Percentiles rank a stretch among this genome's conserved stretches.
Evolutionary conservation across 768 basidiomycete species (phyloP).

Genomic region (Thelephora aurantiotincta): DNA sequence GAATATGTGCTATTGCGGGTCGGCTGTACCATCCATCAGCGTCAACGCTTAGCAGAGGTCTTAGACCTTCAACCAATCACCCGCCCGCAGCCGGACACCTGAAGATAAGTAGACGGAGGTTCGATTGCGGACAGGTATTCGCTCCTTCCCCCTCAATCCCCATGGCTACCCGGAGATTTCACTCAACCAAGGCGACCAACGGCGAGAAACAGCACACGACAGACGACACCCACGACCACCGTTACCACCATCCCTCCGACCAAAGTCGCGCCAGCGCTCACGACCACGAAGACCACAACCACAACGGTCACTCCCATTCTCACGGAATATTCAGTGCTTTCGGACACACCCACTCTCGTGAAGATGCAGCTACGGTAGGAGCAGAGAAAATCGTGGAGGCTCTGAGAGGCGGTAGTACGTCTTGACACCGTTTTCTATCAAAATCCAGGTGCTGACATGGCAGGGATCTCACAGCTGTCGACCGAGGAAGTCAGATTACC

Average conservation of each 20-base stretch:
- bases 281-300: slow-evolving; percentile 16
- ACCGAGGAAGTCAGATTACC: slow-evolving; percentile 74
- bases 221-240: slow-evolving; percentile 8
- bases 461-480: slow-evolving; percentile 28
- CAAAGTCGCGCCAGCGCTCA: slow-evolving; percentile 6
- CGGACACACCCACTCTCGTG: slow-evolving; percentile 50
- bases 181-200: not conserved
- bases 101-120: too few relatives aligned
- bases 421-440: not conserved
- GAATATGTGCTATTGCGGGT: not conserved
- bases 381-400: slow-evolving; percentile 58
- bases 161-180: not conserved
- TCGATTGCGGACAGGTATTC: too few relatives aligned
- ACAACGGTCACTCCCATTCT: slow-evolving; percentile 34
- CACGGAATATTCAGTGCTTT: slow-evolving; percentile 39
- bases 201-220: not conserved
- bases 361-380: slow-evolving; percentile 39
- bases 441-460: not conserved
- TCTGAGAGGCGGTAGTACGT: slow-evolving; percentile 48
- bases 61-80: too few relatives aligned
- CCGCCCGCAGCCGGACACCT: too few relatives aligned
- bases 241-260: slow-evolving; percentile 12
- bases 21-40: not conserved
- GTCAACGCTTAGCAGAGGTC: too few relatives aligned
- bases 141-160: not conserved